A percentile compares a stretch with the other conserved stretches of the same genome.
Evolutionary conservation across 345 rosid genomes (phyloP).

Genomic region (Turnera subulata): DNA sequence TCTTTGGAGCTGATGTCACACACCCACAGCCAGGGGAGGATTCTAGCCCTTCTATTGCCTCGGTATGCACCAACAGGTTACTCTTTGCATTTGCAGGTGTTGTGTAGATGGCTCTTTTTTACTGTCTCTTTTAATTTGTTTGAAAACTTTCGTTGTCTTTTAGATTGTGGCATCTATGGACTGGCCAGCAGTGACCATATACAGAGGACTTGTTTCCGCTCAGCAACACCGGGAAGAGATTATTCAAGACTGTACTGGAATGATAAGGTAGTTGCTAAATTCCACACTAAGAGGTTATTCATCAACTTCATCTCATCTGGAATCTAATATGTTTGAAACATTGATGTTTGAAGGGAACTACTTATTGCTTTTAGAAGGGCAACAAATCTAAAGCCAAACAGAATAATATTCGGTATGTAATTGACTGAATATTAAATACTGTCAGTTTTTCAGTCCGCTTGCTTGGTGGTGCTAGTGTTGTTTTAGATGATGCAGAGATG

Average conservation of each 20-base stretch:
- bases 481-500: neutral
- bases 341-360: neutral
- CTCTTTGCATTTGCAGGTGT: neutral
- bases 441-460: neutral
- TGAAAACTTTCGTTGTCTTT: too few relatives aligned
- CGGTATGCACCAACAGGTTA: neutral
- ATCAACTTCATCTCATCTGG: neutral
- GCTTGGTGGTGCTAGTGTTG: neutral
- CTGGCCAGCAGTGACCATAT: neutral
- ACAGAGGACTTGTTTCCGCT: neutral
- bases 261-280: neutral
- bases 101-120: neutral
- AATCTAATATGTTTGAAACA: neutral
- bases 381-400: neutral
- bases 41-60: neutral
- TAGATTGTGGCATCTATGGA: constrained; percentile 4
- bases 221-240: constrained; percentile 1
- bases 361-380: neutral
- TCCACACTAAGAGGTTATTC: neutral
- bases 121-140: neutral
- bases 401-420: neutral
- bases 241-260: neutral
- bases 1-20: constrained; percentile 3
- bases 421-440: neutral
- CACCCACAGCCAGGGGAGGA: constrained; percentile 1